phyloP scores from a whole-genome alignment of 2,329 filamentous ascomycete species.

The Byssochlamys sp. region DNA sequence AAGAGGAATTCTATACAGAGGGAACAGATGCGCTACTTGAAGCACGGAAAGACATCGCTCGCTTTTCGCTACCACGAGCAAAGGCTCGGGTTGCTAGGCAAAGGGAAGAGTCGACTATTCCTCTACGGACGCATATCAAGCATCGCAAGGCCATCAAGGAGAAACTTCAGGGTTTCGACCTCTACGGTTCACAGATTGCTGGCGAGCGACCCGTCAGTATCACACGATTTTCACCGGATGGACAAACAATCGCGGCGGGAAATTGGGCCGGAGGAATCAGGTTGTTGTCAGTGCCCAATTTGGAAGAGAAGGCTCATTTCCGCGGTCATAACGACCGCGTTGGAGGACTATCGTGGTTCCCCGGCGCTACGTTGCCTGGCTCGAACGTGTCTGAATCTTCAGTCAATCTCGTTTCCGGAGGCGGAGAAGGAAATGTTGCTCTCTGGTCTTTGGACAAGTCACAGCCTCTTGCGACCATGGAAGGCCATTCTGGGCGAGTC shows the following conservation, averaged over 20 bases:
- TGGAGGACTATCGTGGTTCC: constrained; percentile 83
- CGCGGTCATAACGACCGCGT: constrained; percentile 82
- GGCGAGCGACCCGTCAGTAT: constrained; percentile 87
- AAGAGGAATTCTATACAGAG: constrained; percentile 91
- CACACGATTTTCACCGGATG: constrained; percentile 78
- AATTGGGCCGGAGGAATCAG: constrained; percentile 90
- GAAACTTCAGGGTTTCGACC: constrained; percentile 68
- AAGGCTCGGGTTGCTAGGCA: constrained; percentile 68
- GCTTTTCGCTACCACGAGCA: constrained; percentile 73
- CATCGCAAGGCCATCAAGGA: constrained; percentile 85
- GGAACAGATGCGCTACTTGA: constrained; percentile 65
- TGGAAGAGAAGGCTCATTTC: constrained; percentile 65
- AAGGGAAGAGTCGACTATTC: constrained; percentile 70
- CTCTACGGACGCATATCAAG: constrained; percentile 80
- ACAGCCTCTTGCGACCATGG: constrained; percentile 70
- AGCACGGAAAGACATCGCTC: constrained; percentile 68
- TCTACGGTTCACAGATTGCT: constrained; percentile 87
- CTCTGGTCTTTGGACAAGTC: constrained; percentile 84
- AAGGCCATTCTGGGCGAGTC: constrained; percentile 76
- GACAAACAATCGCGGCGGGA: constrained; percentile 73
- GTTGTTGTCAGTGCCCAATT: constrained; percentile 69
- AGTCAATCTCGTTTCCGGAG: constrained; percentile 82
- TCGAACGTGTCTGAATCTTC: constrained; percentile 61
- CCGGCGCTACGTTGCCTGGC: constrained; percentile 64
- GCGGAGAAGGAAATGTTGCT: constrained; percentile 76